phyloP scores from a whole-genome alignment of 1,139 yeast genomes.

The Scheffersomyces parashehatae region DNA sequence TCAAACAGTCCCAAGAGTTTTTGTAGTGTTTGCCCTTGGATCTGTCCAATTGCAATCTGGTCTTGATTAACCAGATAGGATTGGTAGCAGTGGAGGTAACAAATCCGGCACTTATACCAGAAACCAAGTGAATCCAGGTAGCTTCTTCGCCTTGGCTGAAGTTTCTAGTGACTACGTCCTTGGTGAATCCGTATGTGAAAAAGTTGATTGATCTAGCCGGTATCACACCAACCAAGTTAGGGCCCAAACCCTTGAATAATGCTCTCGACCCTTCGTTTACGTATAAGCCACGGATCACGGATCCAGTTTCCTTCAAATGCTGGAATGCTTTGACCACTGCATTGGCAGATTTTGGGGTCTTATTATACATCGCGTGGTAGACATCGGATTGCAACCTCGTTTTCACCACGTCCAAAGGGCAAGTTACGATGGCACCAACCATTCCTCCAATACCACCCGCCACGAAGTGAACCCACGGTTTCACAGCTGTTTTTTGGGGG shows the following conservation, averaged over 20 bases:
- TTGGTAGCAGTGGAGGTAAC: slow-evolving; percentile 98
- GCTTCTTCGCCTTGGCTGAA: slow-evolving; percentile 77
- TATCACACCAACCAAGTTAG: slow-evolving; percentile 95
- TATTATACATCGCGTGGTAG: slow-evolving; percentile 44
- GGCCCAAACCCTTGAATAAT: slow-evolving; percentile 91
- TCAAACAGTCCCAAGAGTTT: slow-evolving; percentile 84
- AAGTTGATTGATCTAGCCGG: slow-evolving; percentile 98
- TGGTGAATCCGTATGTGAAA: slow-evolving; percentile 92
- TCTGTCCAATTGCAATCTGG: slow-evolving; percentile 89
- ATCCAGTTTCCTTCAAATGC: slow-evolving; percentile 83
- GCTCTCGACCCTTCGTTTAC: slow-evolving; percentile 79
- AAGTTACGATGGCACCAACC: slow-evolving; percentile 93
- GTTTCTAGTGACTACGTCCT: slow-evolving; percentile 63
- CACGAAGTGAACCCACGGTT: slow-evolving; percentile 95
- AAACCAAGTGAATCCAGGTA: slow-evolving; percentile 79
- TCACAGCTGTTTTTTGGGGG: slow-evolving; percentile 32
- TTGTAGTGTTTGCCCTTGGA: slow-evolving; percentile 64
- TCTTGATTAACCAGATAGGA: slow-evolving; percentile 98
- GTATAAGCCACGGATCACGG: slow-evolving; percentile 69
- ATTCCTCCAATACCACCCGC: slow-evolving; percentile 99
- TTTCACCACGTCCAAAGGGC: slow-evolving; percentile 95
- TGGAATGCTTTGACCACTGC: slow-evolving; percentile 49
- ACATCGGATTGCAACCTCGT: slow-evolving; percentile 93
- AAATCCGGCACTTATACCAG: slow-evolving; percentile 94
- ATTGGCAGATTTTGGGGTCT: slow-evolving; percentile 42